Conservation (phyloP, 2,329 filamentous ascomycete genomes). For the Nectriaceae sp. region DNA sequence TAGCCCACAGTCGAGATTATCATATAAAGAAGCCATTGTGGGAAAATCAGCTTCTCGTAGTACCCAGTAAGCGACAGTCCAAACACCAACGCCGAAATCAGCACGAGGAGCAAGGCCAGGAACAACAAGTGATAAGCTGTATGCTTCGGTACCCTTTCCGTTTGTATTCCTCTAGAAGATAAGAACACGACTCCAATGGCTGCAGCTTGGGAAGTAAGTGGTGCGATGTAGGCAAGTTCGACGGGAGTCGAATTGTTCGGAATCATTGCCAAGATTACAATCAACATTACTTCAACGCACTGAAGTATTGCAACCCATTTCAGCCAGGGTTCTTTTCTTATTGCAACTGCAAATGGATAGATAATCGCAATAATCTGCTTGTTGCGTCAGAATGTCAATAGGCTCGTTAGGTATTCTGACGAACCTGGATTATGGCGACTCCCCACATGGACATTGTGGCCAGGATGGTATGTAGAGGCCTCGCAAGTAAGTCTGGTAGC, state of each 20-base stretch:
- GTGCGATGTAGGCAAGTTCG: constrained; percentile 2
- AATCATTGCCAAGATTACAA: constrained; percentile 2
- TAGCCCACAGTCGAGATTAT: constrained; percentile 3
- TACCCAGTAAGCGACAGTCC: constrained; percentile 8
- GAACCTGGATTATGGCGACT: no score
- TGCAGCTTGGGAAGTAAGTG: constrained; percentile 6
- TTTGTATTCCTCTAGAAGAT: not conserved
- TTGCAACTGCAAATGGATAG: no score
- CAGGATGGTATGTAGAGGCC: no score
- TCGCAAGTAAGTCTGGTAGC: no score
- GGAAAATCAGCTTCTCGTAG: constrained; percentile 3
- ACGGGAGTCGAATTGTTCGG: not conserved
- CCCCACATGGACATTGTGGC: no score
- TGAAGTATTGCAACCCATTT: constrained; percentile 3
- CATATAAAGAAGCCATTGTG: constrained; percentile 6
- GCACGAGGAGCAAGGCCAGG: constrained; percentile 3
- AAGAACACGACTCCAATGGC: constrained; percentile 2
- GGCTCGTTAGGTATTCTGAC: no score
- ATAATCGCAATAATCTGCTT: no score
- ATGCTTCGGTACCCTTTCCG: not conserved
- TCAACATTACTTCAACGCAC: not conserved
- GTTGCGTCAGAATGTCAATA: no score
- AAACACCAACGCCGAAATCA: constrained; percentile 2
- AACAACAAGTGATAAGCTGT: constrained; percentile 1
- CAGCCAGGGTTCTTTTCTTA: constrained; percentile 1